phyloP scores from a whole-genome alignment of 2,329 filamentous ascomycete species.

The Beauveria sp. region DNA sequence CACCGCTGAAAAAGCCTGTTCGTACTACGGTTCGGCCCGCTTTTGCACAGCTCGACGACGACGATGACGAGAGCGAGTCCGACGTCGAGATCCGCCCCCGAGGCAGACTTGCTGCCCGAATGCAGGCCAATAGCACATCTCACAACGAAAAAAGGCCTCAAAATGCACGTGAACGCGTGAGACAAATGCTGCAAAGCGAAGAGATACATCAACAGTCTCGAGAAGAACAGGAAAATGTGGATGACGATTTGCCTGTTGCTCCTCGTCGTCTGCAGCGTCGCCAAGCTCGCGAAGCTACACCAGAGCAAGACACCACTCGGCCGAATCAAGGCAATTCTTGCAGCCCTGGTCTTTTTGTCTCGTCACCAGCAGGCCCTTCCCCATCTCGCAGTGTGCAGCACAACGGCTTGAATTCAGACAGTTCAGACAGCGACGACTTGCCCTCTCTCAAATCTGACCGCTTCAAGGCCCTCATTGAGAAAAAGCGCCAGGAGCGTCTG shows the following conservation, averaged over 20 bases:
- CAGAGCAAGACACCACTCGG: conserved; percentile 22
- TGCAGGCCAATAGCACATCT: conserved; percentile 36
- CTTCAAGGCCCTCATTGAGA: conserved; percentile 64
- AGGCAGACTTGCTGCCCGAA: conserved; percentile 57
- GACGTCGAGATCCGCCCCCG: conserved; percentile 41
- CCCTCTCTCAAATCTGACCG: conserved; percentile 46
- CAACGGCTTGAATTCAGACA: conserved; percentile 34
- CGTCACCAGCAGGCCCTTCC: conserved; percentile 36
- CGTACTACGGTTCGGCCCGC: conserved; percentile 13
- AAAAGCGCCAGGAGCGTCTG: conserved; percentile 64
- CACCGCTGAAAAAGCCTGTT: conserved; percentile 18
- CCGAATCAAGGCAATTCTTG: conserved; percentile 18
- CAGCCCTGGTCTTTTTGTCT: conserved; percentile 48
- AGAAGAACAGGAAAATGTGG: conserved; percentile 30
- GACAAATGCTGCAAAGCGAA: conserved; percentile 32
- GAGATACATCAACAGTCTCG: conserved; percentile 18
- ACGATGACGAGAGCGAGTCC: conserved; percentile 40
- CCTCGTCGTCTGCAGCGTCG: conserved; percentile 33
- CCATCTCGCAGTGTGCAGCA: conserved; percentile 21
- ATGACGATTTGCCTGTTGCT: conserved; percentile 33
- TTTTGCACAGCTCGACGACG: conserved; percentile 27
- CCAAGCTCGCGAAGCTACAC: conserved; percentile 25
- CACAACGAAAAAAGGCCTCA: conserved; percentile 18
- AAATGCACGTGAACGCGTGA: conserved; percentile 34
- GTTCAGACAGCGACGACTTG: conserved; percentile 40